Evolutionary conservation across 23 red algal genomes (phyloP).

Genomic region (Gracilaria domingensis): DNA sequence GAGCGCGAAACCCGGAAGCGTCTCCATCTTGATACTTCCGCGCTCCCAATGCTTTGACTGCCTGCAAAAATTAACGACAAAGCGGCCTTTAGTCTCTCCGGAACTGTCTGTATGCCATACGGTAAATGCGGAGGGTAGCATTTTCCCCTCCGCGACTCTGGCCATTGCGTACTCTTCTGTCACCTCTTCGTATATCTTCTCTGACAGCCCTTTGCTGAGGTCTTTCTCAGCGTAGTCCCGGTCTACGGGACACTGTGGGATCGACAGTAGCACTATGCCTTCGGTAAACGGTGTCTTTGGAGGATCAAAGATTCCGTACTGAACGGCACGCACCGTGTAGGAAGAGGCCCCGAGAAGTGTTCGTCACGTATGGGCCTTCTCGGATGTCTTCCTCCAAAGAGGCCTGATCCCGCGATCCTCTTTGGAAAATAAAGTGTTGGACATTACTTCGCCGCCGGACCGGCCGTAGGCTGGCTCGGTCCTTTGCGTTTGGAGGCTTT

Average conservation of each 20-base stretch:
- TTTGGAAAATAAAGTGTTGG: too few relatives aligned
- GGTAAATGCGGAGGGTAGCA: slow-evolving; percentile 27
- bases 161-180: not conserved
- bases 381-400: too few relatives aligned
- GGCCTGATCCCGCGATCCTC: too few relatives aligned
- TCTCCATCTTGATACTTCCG: slow-evolving; percentile 41
- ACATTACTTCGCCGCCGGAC: too few relatives aligned
- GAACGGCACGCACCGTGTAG: not conserved
- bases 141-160: not conserved
- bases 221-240: not conserved
- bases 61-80: slow-evolving; percentile 4
- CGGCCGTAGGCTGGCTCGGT: too few relatives aligned
- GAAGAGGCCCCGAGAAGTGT: not conserved
- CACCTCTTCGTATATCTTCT: not conserved
- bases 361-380: not conserved
- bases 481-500: too few relatives aligned
- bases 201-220: not conserved
- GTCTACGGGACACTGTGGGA: not conserved
- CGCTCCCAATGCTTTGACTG: slow-evolving; percentile 31
- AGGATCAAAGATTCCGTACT: slow-evolving; percentile 10
- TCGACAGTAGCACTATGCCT: not conserved
- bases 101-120: not conserved
- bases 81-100: not conserved
- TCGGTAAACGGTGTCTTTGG: not conserved
- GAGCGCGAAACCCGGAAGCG: slow-evolving; percentile 19